Conservation (phyloP, 2,329 filamentous ascomycete species). For the Xylaria sp. region DNA sequence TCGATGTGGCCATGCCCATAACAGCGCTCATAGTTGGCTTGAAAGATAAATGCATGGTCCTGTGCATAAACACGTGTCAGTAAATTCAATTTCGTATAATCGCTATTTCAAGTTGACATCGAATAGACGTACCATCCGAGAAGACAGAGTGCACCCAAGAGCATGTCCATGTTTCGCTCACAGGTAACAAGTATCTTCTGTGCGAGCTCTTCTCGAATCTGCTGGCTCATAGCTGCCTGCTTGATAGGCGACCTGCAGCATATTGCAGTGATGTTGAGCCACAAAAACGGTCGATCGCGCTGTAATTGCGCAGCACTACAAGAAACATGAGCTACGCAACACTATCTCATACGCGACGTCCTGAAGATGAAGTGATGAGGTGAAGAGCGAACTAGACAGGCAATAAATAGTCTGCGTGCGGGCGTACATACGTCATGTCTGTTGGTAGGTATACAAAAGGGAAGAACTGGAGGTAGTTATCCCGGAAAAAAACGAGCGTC, state of each 20-base stretch:
- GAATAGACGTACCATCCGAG: conserved; percentile 50
- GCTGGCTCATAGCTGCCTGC: conserved; percentile 48
- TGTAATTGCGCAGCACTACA: conserved; percentile 34
- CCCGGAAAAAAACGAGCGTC: conserved; percentile 35
- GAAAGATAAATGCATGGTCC: conserved; percentile 42
- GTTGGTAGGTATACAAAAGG: conserved; percentile 39
- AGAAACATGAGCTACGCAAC: conserved; percentile 15
- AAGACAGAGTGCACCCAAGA: conserved; percentile 55
- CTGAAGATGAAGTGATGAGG: too few relatives aligned
- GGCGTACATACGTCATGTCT: conserved; percentile 26
- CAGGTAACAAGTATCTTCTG: conserved; percentile 53
- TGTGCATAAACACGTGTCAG: conserved; percentile 21
- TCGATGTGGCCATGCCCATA: conserved; percentile 49
- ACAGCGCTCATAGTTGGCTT: conserved; percentile 54
- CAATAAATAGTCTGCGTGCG: neutral
- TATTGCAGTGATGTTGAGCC: conserved; percentile 55
- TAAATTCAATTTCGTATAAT: neutral
- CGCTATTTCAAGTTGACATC: too few relatives aligned
- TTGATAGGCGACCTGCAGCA: conserved; percentile 49
- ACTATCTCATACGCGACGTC: neutral
- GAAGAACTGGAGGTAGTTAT: conserved; percentile 34
- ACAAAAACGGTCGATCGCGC: conserved; percentile 50
- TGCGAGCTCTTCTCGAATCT: conserved; percentile 51
- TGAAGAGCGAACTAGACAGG: neutral
- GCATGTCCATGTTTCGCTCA: conserved; percentile 57